Evolutionary conservation across 495 filamentous ascomycete genomes (phyloP).

Genomic region (Penicillium simplicissimum): DNA sequence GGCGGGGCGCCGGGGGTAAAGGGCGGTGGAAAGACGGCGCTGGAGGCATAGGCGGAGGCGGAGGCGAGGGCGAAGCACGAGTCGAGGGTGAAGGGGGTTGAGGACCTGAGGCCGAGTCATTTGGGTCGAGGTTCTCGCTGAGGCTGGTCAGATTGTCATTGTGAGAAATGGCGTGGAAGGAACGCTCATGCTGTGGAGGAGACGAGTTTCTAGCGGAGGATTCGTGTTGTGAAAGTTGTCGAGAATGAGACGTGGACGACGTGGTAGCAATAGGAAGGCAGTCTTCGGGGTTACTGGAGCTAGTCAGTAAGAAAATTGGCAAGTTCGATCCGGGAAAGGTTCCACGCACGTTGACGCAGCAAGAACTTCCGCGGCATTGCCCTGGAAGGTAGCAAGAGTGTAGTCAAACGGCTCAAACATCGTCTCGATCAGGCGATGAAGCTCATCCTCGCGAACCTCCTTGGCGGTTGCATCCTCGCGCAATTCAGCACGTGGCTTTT

Average conservation of each 20-base stretch:
- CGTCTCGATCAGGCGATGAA: constrained; percentile 91
- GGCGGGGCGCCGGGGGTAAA: constrained; percentile 31
- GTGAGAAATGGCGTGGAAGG: constrained; percentile 24
- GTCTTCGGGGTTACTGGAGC: constrained; percentile 45
- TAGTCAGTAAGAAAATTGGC: not conserved
- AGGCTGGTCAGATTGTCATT: constrained; percentile 29
- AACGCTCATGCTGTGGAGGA: constrained; percentile 31
- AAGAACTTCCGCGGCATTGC: constrained; percentile 46
- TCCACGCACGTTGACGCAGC: constrained; percentile 37
- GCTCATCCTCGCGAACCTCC: constrained; percentile 90
- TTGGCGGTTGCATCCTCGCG: constrained; percentile 94
- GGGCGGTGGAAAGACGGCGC: constrained; percentile 43
- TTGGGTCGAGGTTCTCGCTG: constrained; percentile 35
- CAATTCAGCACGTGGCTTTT: constrained; percentile 88
- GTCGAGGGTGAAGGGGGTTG: constrained; percentile 30
- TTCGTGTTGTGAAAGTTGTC: constrained; percentile 45
- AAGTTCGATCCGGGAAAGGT: not conserved
- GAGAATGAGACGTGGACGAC: constrained; percentile 33
- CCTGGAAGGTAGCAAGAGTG: constrained; percentile 64
- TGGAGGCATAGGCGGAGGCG: constrained; percentile 34
- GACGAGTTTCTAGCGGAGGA: constrained; percentile 29
- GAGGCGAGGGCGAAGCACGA: constrained; percentile 29
- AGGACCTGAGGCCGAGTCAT: constrained; percentile 26
- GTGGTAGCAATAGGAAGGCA: constrained; percentile 34
- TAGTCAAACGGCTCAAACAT: constrained; percentile 97